These are phyloP conservation scores for Ambispora gerdemannii DNA, from an alignment of 192 early-diverging fungal genomes.

Conservation along the genomic window DNA sequence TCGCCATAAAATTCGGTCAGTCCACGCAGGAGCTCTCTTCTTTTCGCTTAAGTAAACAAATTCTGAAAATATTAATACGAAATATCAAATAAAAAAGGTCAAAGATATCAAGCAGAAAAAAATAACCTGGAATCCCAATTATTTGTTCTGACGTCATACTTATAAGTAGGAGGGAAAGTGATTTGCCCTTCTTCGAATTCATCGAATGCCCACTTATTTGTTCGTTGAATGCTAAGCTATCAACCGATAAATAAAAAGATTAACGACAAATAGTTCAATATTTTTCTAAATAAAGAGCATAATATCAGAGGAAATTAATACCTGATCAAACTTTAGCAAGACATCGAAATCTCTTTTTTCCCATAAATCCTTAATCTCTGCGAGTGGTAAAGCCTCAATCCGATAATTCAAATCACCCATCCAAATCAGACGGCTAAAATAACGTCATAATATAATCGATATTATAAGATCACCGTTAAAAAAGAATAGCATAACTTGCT, in stretches of 20 bases:
- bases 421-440: conserved; percentile 75
- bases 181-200: conserved; percentile 82
- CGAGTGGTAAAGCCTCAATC: conserved; percentile 58
- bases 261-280: not conserved
- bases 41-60: conserved; percentile 57
- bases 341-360: conserved; percentile 54
- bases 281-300: too few species aligned
- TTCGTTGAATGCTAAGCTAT: conserved; percentile 63
- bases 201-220: conserved; percentile 67
- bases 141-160: conserved; percentile 81
- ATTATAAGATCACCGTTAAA: too few species aligned
- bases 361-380: conserved; percentile 55
- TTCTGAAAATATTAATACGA: too few species aligned
- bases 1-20: conserved; percentile 91
- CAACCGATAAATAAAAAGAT: not conserved
- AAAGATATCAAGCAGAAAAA: not conserved
- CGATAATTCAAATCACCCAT: conserved; percentile 97
- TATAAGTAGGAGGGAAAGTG: conserved; percentile 86
- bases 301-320: too few species aligned
- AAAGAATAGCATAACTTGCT: too few species aligned
- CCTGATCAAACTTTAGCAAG: conserved; percentile 81
- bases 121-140: conserved; percentile 73
- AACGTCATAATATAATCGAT: too few species aligned
- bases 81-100: not conserved
- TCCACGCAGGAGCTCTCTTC: conserved; percentile 83